Base-by-base conservation (phyloP, 2,329 filamentous ascomycete species). In the Fusarium praegraminearum region DNA sequence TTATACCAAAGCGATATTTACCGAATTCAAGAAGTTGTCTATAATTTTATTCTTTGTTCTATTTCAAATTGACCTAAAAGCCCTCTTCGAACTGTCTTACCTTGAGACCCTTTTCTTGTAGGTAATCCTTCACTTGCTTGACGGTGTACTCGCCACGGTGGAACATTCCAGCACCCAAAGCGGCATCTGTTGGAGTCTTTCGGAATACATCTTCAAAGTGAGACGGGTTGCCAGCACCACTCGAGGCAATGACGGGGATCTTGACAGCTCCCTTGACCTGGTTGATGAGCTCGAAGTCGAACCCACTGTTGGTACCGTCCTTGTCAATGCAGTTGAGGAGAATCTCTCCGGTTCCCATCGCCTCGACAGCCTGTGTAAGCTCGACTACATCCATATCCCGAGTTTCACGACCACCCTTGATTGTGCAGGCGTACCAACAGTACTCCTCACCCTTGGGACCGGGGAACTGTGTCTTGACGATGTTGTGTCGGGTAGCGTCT, bases 391-490 rank as follows among this genome's bases (percentile, higher is more conserved):
- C 95, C 71, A 98, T 85, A 78, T 98, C 94, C 64, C 94, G 89
- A n/a, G 92, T 94, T 82, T 98, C 95, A 65, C 96, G 90, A 9
- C 96, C 96, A 47, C 96, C 96, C 82, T 95, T 97, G 83, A 97
- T 93, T 9, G 96, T 99, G 82, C 96, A 98, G 61, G 96, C 94
- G 79, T 98, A 99, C 95, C 95, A 99, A 83, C 93, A 97, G 80
- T 89, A 91, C 54, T 84, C 83, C 80, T 98, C 93, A 30, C 94
- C 94, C 44, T 87, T 86, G 24, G 92, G 90, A 11, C 94, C 93
- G 0, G 89, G 89, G 65, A 83, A 87, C 1, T 81, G 78, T 0
- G 95, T 97, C 76, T 86, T 83, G 76, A 98, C 83, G 16, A 91
- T 93, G 79, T 83, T 82, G 80, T 96, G 91, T 75, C 93, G 90